Percentiles rank a stretch among this genome's conserved stretches.
These are phyloP conservation scores for Solanum chiquidenum DNA, from an alignment of 257 asterid genomes.

Conservation along the genomic window DNA sequence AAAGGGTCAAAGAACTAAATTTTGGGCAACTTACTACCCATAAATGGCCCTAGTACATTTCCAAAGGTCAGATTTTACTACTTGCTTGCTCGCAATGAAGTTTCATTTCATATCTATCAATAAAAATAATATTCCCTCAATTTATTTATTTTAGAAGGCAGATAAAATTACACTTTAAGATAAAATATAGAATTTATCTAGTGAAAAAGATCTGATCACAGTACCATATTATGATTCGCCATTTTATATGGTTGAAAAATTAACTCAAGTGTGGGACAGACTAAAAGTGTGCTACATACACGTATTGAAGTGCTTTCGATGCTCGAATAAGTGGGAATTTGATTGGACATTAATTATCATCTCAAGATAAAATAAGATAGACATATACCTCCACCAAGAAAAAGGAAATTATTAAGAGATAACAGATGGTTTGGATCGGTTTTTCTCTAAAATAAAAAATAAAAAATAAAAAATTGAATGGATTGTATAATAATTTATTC, in stretches of 20 bases:
- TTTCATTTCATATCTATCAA: not conserved
- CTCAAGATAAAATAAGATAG: not conserved
- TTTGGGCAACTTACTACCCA: not conserved
- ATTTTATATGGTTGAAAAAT: not conserved
- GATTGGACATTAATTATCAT: not conserved
- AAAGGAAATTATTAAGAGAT: not conserved
- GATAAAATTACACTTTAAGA: not conserved
- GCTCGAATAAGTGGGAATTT: not conserved
- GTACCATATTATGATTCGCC: not conserved
- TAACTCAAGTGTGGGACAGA: not conserved
- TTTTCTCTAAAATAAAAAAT: not conserved
- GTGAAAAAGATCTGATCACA: not conserved
- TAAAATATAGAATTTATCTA: no score
- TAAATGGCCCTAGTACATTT: slow-evolving; percentile 17
- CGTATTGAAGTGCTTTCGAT: not conserved
- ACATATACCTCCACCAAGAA: not conserved
- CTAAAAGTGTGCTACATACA: not conserved
- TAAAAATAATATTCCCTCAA: not conserved
- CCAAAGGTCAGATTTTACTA: slow-evolving; percentile 30
- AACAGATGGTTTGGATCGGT: not conserved
- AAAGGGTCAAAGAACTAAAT: not conserved
- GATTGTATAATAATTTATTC: not conserved
- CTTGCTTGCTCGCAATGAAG: not conserved
- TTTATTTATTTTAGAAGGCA: not conserved
- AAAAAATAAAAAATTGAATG: not conserved